phyloP scores from a whole-genome alignment of 306 rosid genomes.

The Comarum palustre region DNA sequence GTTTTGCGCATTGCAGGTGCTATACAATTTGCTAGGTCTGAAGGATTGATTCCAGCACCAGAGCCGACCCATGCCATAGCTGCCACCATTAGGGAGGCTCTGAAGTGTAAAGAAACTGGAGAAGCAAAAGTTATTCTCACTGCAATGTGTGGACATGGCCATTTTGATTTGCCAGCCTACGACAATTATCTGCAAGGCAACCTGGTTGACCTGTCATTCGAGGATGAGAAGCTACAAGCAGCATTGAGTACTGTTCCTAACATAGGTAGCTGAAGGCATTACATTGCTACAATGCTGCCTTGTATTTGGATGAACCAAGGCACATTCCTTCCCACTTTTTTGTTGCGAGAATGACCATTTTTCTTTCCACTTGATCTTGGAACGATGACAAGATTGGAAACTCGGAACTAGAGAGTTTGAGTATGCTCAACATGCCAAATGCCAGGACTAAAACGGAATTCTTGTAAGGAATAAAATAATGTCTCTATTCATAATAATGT shows the following conservation, averaged over 20 bases:
- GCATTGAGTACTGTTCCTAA: constrained; percentile 60
- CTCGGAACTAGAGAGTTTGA: neutral
- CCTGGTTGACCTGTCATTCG: constrained; percentile 81
- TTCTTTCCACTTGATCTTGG: neutral
- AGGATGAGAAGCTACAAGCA: constrained; percentile 56
- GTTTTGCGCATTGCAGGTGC: constrained; percentile 52
- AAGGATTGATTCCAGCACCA: constrained; percentile 93
- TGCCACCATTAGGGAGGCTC: constrained; percentile 86
- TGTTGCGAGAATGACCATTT: too few relatives aligned
- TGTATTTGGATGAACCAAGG: neutral
- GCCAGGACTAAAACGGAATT: neutral
- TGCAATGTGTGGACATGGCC: constrained; percentile 97
- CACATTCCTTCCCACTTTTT: neutral
- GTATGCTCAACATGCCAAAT: neutral
- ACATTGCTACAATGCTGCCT: neutral
- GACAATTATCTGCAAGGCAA: constrained; percentile 79
- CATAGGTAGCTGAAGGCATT: constrained; percentile 29
- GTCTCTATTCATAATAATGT: neutral
- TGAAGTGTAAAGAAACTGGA: constrained; percentile 65
- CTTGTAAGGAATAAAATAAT: neutral
- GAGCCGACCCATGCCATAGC: constrained; percentile 95
- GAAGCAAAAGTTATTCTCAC: constrained; percentile 88
- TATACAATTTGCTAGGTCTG: constrained; percentile 76
- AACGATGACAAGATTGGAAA: neutral
- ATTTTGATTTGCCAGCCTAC: constrained; percentile 78